Evolutionary conservation across 805 yeast genomes (phyloP), one percentile per base, ranked within the genome.

Genomic region (Zygosaccharomyces rouxii): DNA sequence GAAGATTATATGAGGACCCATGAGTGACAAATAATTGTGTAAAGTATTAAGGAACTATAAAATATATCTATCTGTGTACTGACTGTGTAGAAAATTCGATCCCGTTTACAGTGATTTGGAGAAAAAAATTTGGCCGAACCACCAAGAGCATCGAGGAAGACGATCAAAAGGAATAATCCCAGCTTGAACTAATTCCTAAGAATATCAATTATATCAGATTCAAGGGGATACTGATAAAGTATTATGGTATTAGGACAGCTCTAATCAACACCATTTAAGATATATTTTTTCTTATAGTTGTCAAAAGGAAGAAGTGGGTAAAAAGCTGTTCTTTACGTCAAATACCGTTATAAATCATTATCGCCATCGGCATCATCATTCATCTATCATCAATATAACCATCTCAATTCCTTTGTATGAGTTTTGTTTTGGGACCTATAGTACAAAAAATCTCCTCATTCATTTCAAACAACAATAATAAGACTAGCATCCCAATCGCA

Each of bases 391-490:
- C 19, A 28, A 33, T 41, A 39, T 25, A 31, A 31, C 18, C 7
- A 29, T 41, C 45, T 29, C n/a, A 14, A 35, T 35, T 35, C 35
- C 28, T 29, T 49, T 51, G 52, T 46, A 51, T 51, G 55, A 46
- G 37, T 48, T 48, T 30, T 11, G 35, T 48, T 18, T 28, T 46
- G 46, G 52, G 46, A 33, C 31, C 45, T 35, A 26, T 48, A 30
- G 23, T 42, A 48, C 50, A 38, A n/a, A 51, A 44, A 38, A 47
- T 51, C 35, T 40, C 41, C 33, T 50, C 54, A 35, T 46, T 33
- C 47, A 42, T 44, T 35, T 43, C 47, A 46, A 46, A 19, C 22
- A 26, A n/a, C 42, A 51, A 40, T 31, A 21, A 38, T 35, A 45
- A 42, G n/a, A 10, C 51, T 31, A 33, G 47, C 29, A 30, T 51